Conservation (phyloP, 306 rosid genomes). For the Prunus mume region DNA sequence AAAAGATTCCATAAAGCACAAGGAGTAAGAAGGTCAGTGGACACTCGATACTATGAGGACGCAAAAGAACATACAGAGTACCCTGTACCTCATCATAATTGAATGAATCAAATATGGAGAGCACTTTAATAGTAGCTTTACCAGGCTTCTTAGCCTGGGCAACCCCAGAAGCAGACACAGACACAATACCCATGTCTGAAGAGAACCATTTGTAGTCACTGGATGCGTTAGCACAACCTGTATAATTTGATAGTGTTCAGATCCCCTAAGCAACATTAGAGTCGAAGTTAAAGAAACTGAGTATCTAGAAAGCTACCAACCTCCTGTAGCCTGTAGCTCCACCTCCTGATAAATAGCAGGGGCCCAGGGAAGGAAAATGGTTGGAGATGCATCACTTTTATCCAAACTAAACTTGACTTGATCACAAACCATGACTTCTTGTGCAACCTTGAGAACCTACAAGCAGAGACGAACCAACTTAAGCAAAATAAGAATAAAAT, state of each 20-base stretch:
- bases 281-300: slow-evolving; percentile 24
- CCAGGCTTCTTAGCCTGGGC: slow-evolving; percentile 89
- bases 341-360: slow-evolving; percentile 80
- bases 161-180: slow-evolving; percentile 75
- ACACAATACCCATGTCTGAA: slow-evolving; percentile 60
- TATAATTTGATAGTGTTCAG: slow-evolving; percentile 16
- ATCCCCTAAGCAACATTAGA: slow-evolving; percentile 23
- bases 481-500: slow-evolving; percentile 3
- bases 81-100: slow-evolving; percentile 80
- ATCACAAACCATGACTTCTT: slow-evolving; percentile 76
- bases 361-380: slow-evolving; percentile 80
- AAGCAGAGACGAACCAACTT: background rate
- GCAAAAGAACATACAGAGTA: background rate
- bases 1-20: background rate
- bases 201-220: slow-evolving; percentile 87
- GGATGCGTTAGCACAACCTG: slow-evolving; percentile 79
- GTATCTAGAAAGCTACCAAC: slow-evolving; percentile 46
- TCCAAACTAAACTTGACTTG: slow-evolving; percentile 58
- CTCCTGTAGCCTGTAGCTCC: slow-evolving; percentile 77
- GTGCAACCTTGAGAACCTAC: slow-evolving; percentile 57
- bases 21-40: background rate
- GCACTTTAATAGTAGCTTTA: slow-evolving; percentile 77
- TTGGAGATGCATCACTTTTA: slow-evolving; percentile 29
- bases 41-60: background rate
- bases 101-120: slow-evolving; percentile 62